A percentile compares a stretch with the other conserved stretches of the same genome.
These are phyloP conservation scores for Scedosporium apiospermum DNA, from an alignment of 2,329 filamentous ascomycete species.

Conservation along the genomic window DNA sequence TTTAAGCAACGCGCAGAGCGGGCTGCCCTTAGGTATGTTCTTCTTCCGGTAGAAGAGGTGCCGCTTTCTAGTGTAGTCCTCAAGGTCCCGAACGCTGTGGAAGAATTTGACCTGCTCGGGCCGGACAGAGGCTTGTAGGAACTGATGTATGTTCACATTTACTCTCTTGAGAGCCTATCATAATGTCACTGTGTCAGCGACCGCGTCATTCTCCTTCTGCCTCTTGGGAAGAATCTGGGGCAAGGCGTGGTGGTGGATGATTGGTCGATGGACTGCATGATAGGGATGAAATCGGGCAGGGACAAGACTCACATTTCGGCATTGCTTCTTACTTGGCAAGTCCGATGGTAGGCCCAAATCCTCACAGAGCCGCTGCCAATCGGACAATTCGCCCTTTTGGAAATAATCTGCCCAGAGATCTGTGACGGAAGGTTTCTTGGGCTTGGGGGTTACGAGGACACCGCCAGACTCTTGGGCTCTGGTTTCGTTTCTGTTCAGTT, in stretches of 20 bases:
- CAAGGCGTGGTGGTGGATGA: not conserved
- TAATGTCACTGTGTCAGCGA: not conserved
- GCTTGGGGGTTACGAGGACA: not conserved
- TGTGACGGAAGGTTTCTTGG: not conserved
- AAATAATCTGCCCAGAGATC: constrained; percentile 22
- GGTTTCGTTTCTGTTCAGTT: not conserved
- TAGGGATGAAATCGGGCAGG: not conserved
- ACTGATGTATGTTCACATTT: constrained; percentile 40
- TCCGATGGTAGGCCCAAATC: constrained; percentile 30
- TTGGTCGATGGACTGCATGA: not conserved
- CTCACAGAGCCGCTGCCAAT: constrained; percentile 34
- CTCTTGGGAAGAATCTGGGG: not conserved
- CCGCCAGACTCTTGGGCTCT: not conserved
- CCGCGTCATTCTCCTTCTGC: not conserved
- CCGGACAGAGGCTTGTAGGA: constrained; percentile 25
- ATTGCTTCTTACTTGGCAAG: constrained; percentile 33
- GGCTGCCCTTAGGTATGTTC: constrained; percentile 28
- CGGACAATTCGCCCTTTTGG: constrained; percentile 20
- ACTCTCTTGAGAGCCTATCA: constrained; percentile 21
- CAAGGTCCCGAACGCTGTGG: constrained; percentile 19
- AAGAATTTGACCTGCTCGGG: constrained; percentile 22
- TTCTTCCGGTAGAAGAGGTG: constrained; percentile 35
- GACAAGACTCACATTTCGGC: constrained; percentile 27
- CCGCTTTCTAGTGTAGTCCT: constrained; percentile 23
- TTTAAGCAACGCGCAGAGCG: constrained; percentile 27